These are phyloP conservation scores for Podaxis sp. DNA, from an alignment of 768 basidiomycete species.

Conservation along the genomic window DNA sequence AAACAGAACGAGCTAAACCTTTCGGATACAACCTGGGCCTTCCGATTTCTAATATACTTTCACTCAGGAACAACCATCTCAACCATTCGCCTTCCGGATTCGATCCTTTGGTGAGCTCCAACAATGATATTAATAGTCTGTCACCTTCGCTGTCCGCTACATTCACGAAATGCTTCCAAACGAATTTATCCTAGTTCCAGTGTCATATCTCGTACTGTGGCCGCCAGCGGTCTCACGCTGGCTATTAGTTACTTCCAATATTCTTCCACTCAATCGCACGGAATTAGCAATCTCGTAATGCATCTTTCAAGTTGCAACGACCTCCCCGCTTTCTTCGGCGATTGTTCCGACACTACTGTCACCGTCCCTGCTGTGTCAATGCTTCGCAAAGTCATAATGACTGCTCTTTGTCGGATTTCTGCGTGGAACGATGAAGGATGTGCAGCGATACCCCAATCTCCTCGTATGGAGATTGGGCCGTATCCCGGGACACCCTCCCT, in stretches of 20 bases:
- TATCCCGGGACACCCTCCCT: not conserved
- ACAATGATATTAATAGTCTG: not conserved
- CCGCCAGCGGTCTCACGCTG: not conserved
- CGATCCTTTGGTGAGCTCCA: not conserved
- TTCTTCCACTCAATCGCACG: not conserved
- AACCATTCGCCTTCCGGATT: not conserved
- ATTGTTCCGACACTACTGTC: not conserved
- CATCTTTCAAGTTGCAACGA: not conserved
- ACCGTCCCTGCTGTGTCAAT: not conserved
- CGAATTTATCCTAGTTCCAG: not conserved
- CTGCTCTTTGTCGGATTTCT: not conserved
- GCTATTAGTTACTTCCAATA: not conserved
- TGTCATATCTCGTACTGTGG: not conserved
- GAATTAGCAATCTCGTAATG: conserved; percentile 2
- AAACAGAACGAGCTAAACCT: not conserved
- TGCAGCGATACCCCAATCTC: not conserved
- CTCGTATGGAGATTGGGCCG: not conserved
- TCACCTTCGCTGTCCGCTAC: not conserved
- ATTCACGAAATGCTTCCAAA: not conserved
- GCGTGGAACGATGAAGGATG: not conserved
- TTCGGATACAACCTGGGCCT: not conserved
- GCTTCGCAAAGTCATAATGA: not conserved
- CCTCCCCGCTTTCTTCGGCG: not conserved
- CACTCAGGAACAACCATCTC: not conserved
- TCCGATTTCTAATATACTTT: not conserved